Evolutionary conservation across 73 alveolate genomes (phyloP).

Genomic region (Paramecium pentaurelia): DNA sequence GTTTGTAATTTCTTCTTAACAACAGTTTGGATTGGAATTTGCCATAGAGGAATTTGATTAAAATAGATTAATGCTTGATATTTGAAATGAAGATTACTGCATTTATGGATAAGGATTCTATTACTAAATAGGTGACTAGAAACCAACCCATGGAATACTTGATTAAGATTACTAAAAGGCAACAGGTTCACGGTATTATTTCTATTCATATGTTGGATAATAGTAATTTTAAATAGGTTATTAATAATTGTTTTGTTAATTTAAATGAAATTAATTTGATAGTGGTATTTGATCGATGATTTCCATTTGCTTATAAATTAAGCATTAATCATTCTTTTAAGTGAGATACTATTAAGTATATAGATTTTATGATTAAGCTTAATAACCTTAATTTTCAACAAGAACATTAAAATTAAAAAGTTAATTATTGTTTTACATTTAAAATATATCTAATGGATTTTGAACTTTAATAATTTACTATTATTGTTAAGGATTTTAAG

Average conservation of each 20-base stretch:
- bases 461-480: neutral
- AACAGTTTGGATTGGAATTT: neutral
- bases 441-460: neutral
- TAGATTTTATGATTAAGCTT: neutral
- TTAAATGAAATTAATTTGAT: neutral
- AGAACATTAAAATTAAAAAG: neutral
- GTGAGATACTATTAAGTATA: neutral
- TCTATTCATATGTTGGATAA: neutral
- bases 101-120: neutral
- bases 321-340: neutral
- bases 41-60: neutral
- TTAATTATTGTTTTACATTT: neutral
- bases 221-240: neutral
- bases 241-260: neutral
- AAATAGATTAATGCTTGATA: neutral
- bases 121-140: neutral
- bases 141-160: neutral
- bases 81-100: neutral
- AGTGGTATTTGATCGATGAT: neutral
- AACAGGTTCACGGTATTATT: neutral
- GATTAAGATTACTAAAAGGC: neutral
- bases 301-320: neutral
- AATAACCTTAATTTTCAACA: neutral
- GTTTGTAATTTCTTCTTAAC: neutral
- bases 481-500: neutral